Percentiles rank a stretch among this genome's conserved stretches.
These are phyloP conservation scores for Trypanosoma mega DNA, from an alignment of 208 protist species.

Conservation along the genomic window DNA sequence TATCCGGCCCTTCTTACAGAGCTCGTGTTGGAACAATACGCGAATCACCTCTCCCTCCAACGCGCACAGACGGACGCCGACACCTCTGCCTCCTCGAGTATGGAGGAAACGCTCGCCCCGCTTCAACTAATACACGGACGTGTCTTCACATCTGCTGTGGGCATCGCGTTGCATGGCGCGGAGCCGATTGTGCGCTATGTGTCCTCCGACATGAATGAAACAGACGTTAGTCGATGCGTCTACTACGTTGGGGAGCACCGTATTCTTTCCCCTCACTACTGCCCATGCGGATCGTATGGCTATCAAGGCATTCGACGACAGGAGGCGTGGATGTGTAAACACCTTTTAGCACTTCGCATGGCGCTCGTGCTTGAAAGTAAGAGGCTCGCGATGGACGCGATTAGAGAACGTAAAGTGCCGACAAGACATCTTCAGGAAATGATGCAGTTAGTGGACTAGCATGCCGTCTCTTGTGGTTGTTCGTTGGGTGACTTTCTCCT, in stretches of 20 bases:
- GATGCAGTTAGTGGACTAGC: slow-evolving; percentile 3
- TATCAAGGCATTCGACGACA: slow-evolving; percentile 72
- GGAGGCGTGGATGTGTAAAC: slow-evolving; percentile 81
- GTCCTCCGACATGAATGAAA: slow-evolving; percentile 15
- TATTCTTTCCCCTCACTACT: slow-evolving; percentile 76
- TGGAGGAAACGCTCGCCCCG: slow-evolving; percentile 67
- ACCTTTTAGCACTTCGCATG: slow-evolving; percentile 76
- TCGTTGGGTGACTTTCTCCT: neutral
- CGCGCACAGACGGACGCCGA: neutral
- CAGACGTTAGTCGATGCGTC: slow-evolving; percentile 31
- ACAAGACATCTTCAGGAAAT: slow-evolving; percentile 21
- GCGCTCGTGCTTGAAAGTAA: slow-evolving; percentile 50
- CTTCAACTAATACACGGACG: slow-evolving; percentile 76
- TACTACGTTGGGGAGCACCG: slow-evolving; percentile 80
- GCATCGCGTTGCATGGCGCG: slow-evolving; percentile 69
- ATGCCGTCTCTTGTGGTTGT: neutral
- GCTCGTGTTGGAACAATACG: slow-evolving; percentile 40
- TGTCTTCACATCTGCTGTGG: slow-evolving; percentile 68
- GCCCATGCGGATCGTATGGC: slow-evolving; percentile 76
- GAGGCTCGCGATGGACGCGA: slow-evolving; percentile 49
- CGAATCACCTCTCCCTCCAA: slow-evolving; percentile 28
- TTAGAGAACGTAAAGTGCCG: slow-evolving; percentile 39
- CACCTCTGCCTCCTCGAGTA: neutral
- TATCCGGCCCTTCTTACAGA: slow-evolving; percentile 40
- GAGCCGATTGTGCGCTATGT: slow-evolving; percentile 70